Base-by-base conservation (phyloP, 108 stramenopile species). In the Fistulifera pelliculosa region DNA sequence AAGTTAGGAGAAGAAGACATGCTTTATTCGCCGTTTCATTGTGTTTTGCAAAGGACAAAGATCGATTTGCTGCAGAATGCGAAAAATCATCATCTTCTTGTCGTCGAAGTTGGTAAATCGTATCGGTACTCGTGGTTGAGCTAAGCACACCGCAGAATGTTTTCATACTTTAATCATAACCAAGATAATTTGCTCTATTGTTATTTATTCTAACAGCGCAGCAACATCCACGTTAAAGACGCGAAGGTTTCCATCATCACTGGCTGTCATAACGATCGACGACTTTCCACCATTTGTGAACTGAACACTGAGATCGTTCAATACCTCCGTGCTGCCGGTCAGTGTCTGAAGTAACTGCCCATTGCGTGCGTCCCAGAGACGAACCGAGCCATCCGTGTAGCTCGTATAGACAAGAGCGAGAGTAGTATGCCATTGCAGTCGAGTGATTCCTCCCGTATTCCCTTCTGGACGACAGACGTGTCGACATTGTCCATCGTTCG, bases 351-450 rank as follows among this genome's bases (percentile, higher is more conserved):
- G 25, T 38, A 79, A 54, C 19, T 27, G 69, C 10, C 97, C 97
- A 52, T 62, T 76, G 18, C 94, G 67, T 14, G 85, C 95, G 68
- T 98, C 97, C 94, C 94, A 98, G 17, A 85, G 41, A 13, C 92
- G 71, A 14, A 96, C 60, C 11, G 50, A 64, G 4, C 93, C 90
- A 68, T 89, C 91, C 2, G 85, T 73, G 12, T 80, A 75, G 13
- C 73, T 58, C 19, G 93, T 79, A 51, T 85, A 69, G n/a, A 96
- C 69, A 17, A 71, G 28, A 7, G 95, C 87, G 0, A 75, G 60
- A 14, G 65, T 67, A 7, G 80, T 69, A 57, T 94, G 93, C 93
- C 95, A 98, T 50, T 49, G 49, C 7, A 95, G 59, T 49, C 81
- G 61, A 25, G 87, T 88, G 26, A 88, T 84, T n/a, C 81, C 77